Evolutionary conservation across 2,329 filamentous ascomycete genomes (phyloP).

Genomic region (Fusarium sterilihyphosum): DNA sequence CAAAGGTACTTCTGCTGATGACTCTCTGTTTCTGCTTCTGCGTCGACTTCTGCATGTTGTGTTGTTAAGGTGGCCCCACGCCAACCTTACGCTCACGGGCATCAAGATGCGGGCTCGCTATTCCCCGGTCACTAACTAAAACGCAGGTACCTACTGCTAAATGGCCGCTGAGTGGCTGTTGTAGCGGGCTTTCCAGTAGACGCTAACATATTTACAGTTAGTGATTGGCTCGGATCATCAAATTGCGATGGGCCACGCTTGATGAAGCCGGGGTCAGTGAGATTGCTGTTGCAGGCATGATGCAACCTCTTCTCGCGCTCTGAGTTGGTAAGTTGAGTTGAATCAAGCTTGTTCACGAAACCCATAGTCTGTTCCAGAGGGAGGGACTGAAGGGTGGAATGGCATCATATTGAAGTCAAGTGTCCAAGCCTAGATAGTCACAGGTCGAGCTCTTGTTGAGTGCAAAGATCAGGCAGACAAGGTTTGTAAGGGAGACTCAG

Average conservation of each 20-base stretch:
- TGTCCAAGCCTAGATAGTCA: neutral
- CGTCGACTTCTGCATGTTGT: slow-evolving; percentile 4
- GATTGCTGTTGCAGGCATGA: slow-evolving; percentile 43
- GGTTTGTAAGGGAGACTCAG: neutral
- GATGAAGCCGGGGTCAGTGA: slow-evolving; percentile 38
- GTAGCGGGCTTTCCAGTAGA: slow-evolving; percentile 18
- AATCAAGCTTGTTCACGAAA: slow-evolving; percentile 1
- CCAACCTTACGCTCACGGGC: neutral
- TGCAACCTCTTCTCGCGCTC: slow-evolving; percentile 31
- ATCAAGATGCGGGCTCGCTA: neutral
- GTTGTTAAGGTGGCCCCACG: slow-evolving; percentile 24
- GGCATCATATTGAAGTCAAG: slow-evolving; percentile 7
- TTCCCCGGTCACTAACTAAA: slow-evolving; percentile 26
- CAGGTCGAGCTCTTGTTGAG: neutral
- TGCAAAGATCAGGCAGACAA: neutral
- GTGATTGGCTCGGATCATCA: slow-evolving; percentile 35
- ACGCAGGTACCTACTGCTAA: slow-evolving; percentile 30
- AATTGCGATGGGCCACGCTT: slow-evolving; percentile 42
- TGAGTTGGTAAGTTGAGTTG: neutral
- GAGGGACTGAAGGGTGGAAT: slow-evolving; percentile 4
- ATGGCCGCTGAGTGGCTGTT: slow-evolving; percentile 34
- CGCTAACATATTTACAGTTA: slow-evolving; percentile 8
- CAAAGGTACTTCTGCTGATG: neutral
- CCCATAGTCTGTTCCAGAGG: neutral
- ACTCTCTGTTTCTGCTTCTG: neutral